Percentiles rank a stretch among this genome's conserved stretches.
Evolutionary conservation across 306 rosid genomes (phyloP).

Genomic region (Glycine latifolia): DNA sequence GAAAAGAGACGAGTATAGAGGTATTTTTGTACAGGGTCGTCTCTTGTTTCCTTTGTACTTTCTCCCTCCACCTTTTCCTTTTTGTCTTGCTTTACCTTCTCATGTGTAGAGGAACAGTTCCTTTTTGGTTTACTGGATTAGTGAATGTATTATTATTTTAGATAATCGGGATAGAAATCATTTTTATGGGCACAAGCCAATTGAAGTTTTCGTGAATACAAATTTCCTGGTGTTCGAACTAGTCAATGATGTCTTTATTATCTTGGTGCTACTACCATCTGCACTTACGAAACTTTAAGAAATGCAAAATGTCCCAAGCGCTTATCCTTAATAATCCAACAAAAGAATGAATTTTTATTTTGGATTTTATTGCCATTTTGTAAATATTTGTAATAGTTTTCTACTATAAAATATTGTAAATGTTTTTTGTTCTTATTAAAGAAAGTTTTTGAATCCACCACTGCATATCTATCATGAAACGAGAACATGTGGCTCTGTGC

Average conservation of each 20-base stretch:
- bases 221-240: constrained; percentile 56
- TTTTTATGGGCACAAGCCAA: constrained; percentile 65
- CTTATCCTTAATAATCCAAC: too few species aligned
- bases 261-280: constrained; percentile 48
- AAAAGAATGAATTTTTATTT: too few species aligned
- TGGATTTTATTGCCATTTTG: too few species aligned
- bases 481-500: too few species aligned
- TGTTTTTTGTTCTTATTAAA: too few species aligned
- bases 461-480: too few species aligned
- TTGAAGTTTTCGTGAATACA: constrained; percentile 72
- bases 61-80: not conserved
- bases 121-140: constrained; percentile 59
- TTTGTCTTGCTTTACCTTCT: constrained; percentile 47
- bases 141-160: constrained; percentile 63
- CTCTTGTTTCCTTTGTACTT: constrained; percentile 56
- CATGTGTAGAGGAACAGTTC: constrained; percentile 57
- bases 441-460: too few species aligned
- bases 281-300: constrained; percentile 36
- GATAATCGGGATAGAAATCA: constrained; percentile 63
- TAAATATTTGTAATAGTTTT: too few species aligned
- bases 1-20: constrained; percentile 63
- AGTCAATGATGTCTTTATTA: constrained; percentile 42
- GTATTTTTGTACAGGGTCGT: constrained; percentile 80
- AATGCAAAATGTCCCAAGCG: too few species aligned
- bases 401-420: too few species aligned